Evolutionary conservation across 1,284 basidiomycete genomes (phyloP).

Genomic region (Kalmanozyma brasiliensis): DNA sequence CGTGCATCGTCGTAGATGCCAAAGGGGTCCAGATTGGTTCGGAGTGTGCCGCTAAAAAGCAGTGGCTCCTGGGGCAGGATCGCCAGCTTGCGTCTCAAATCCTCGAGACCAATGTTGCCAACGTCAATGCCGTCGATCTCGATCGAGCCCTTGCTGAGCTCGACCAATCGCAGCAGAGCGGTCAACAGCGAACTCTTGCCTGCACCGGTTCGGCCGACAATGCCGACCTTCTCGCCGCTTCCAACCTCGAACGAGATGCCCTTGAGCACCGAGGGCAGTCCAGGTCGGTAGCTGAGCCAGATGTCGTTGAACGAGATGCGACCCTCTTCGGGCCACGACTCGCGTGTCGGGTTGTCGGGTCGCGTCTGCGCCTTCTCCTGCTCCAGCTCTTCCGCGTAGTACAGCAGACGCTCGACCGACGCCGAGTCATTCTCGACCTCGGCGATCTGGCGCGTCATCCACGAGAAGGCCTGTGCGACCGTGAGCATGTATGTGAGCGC

Average conservation of each 20-base stretch:
- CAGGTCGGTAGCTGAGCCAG: constrained; percentile 71
- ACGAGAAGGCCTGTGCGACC: constrained; percentile 61
- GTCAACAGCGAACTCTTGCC: constrained; percentile 81
- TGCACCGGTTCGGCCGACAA: constrained; percentile 71
- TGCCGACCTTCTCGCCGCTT: constrained; percentile 72
- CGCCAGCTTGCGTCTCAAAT: constrained; percentile 61
- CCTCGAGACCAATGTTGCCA: constrained; percentile 70
- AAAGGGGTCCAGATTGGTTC: constrained; percentile 68
- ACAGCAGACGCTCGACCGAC: constrained; percentile 65
- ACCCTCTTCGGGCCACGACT: constrained; percentile 66
- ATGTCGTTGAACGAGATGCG: constrained; percentile 63
- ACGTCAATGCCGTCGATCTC: constrained; percentile 77
- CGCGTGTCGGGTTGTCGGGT: constrained; percentile 47
- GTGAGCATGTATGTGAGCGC: constrained; percentile 63
- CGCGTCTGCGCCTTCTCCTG: constrained; percentile 64
- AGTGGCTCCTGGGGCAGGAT: constrained; percentile 66
- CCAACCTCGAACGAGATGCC: constrained; percentile 69
- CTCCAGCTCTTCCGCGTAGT: constrained; percentile 63
- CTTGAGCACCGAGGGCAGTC: constrained; percentile 71
- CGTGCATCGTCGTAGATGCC: constrained; percentile 66
- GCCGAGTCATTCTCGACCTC: constrained; percentile 69
- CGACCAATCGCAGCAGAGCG: constrained; percentile 78
- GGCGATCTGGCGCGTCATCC: constrained; percentile 67
- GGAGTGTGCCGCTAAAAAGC: constrained; percentile 68
- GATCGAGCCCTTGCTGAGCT: constrained; percentile 75